Conservation (phyloP, 2,329 filamentous ascomycete species). For the Clonostachys byssicola region DNA sequence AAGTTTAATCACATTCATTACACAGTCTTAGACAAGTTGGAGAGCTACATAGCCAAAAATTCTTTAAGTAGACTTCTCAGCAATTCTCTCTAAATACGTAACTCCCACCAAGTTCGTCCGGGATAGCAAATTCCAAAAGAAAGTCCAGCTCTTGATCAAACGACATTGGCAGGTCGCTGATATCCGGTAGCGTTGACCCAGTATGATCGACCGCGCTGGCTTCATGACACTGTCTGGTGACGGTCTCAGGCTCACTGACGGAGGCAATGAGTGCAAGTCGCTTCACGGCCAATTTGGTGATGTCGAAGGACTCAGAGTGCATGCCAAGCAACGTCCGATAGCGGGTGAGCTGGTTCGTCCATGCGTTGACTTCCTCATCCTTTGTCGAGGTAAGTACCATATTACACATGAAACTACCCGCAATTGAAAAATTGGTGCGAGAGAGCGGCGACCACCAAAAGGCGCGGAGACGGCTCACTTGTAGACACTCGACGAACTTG, state of each 20-base stretch:
- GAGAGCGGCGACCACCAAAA: neutral
- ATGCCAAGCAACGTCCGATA: neutral
- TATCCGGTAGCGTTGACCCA: too few relatives aligned
- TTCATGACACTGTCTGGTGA: too few relatives aligned
- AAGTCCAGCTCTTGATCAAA: too few relatives aligned
- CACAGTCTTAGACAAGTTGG: too few relatives aligned
- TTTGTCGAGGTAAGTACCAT: neutral
- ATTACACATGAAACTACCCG: neutral
- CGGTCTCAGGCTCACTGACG: neutral
- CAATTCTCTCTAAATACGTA: too few relatives aligned
- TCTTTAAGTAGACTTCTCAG: too few relatives aligned
- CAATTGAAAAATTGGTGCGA: neutral
- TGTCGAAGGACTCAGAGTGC: neutral
- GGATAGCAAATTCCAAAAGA: too few relatives aligned
- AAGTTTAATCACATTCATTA: neutral
- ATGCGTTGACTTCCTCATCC: neutral
- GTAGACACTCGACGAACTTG: neutral
- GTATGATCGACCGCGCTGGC: too few relatives aligned
- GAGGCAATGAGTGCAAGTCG: neutral
- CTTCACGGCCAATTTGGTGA: neutral
- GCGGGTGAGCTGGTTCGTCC: neutral
- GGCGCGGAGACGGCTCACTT: neutral
- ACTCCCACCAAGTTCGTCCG: too few relatives aligned
- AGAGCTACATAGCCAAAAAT: too few relatives aligned
- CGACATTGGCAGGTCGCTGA: too few relatives aligned